Percentiles rank a stretch among this genome's conserved stretches.
Conservation (phyloP, 139 green algal species). For the Chlamydomonas schloesseri region DNA sequence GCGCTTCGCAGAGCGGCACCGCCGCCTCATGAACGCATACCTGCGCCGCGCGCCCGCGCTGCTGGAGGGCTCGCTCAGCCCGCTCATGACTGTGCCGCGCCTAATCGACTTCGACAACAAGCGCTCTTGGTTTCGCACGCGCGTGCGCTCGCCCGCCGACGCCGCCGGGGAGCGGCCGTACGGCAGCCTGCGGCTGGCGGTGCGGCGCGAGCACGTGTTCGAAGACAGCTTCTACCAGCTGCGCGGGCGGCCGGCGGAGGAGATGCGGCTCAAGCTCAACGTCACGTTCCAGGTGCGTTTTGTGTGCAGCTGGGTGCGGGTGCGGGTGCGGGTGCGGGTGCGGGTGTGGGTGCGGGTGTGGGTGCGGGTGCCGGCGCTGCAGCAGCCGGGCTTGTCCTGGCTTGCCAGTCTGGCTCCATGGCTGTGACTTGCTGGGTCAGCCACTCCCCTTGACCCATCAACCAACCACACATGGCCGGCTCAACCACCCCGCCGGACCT, state of each 20-base stretch:
- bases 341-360: too few relatives aligned
- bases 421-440: too few relatives aligned
- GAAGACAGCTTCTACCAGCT: constrained; percentile 99
- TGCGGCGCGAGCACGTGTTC: constrained; percentile 92
- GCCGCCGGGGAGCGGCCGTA: constrained; percentile 58
- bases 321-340: too few relatives aligned
- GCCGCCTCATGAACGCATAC: constrained; percentile 91
- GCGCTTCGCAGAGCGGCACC: constrained; percentile 89
- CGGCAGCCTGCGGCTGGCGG: constrained; percentile 81
- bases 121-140: constrained; percentile 84
- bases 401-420: too few relatives aligned
- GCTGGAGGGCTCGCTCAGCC: constrained; percentile 82
- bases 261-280: constrained; percentile 84
- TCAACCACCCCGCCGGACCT: too few relatives aligned
- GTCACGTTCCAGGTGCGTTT: constrained; percentile 78
- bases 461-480: too few relatives aligned
- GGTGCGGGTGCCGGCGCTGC: too few relatives aligned
- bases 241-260: constrained; percentile 78
- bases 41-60: constrained; percentile 81
- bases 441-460: too few relatives aligned
- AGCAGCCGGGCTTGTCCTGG: too few relatives aligned
- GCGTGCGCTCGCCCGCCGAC: constrained; percentile 54
- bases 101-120: constrained; percentile 99
- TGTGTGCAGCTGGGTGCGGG: too few relatives aligned
- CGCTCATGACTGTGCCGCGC: constrained; percentile 83